These are phyloP conservation scores for Serendipita indica DNA, from an alignment of 768 basidiomycete genomes.

Conservation along the genomic window DNA sequence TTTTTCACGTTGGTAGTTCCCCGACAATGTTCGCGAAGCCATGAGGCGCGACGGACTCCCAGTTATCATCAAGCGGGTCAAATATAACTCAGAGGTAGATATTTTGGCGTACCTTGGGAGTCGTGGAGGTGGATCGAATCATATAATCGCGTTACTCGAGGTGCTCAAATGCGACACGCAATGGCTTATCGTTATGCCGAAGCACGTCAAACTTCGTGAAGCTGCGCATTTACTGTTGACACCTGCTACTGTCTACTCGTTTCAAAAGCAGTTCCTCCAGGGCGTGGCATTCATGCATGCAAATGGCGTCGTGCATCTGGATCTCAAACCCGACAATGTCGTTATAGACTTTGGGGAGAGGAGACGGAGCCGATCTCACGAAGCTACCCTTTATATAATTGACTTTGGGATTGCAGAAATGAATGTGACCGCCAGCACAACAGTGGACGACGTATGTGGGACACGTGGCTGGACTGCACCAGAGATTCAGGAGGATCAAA, in stretches of 20 bases:
- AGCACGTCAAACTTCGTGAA: neutral
- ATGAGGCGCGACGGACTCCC: neutral
- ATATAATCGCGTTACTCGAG: neutral
- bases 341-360: neutral
- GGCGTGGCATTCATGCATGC: slow-evolving; percentile 1
- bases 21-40: neutral
- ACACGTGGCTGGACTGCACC: neutral
- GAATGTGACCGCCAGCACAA: neutral
- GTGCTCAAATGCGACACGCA: neutral
- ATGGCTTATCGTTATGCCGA: neutral
- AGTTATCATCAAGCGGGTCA: neutral
- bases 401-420: neutral
- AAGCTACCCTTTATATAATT: neutral
- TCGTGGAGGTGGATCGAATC: neutral
- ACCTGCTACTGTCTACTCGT: neutral
- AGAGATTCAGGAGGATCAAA: neutral
- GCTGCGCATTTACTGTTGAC: neutral
- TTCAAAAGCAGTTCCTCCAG: neutral
- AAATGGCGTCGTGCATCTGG: neutral
- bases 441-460: neutral
- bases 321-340: slow-evolving; percentile 5
- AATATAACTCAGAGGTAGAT: neutral
- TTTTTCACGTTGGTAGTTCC: neutral
- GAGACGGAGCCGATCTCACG: neutral
- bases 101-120: neutral